These are phyloP conservation scores for Gracilariopsis chorda DNA, from an alignment of 23 red algal species.

Conservation along the genomic window DNA sequence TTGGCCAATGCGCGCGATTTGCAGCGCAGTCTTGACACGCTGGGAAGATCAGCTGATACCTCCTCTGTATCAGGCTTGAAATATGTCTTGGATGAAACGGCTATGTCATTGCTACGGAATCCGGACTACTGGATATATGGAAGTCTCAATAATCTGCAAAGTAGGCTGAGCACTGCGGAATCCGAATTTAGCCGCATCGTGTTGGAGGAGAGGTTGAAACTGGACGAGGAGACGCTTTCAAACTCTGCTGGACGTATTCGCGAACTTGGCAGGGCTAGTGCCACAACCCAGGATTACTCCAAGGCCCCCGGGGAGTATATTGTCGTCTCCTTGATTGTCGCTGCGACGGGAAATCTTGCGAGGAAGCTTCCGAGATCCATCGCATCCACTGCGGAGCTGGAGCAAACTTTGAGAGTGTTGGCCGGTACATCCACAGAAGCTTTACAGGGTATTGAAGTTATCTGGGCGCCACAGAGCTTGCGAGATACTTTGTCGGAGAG, in stretches of 20 bases:
- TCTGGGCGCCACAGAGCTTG: slow-evolving; percentile 80
- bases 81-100: slow-evolving; percentile 68
- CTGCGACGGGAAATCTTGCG: slow-evolving; percentile 28
- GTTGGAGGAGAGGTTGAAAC: slow-evolving; percentile 64
- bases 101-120: slow-evolving; percentile 59
- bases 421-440: slow-evolving; percentile 3
- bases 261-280: neutral
- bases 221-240: slow-evolving; percentile 71
- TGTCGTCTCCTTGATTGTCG: slow-evolving; percentile 77
- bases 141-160: neutral
- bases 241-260: slow-evolving; percentile 43
- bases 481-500: slow-evolving; percentile 57
- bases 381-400: slow-evolving; percentile 33
- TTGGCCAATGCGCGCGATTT: slow-evolving; percentile 54
- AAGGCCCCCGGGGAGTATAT: slow-evolving; percentile 59
- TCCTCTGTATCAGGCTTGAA: slow-evolving; percentile 36
- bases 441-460: slow-evolving; percentile 82
- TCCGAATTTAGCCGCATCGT: slow-evolving; percentile 25
- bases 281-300: neutral
- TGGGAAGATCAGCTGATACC: slow-evolving; percentile 69
- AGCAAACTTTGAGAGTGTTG: slow-evolving; percentile 40
- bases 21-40: slow-evolving; percentile 60
- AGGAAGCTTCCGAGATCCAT: slow-evolving; percentile 1
- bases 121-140: slow-evolving; percentile 85
- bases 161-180: slow-evolving; percentile 20